phyloP scores from a whole-genome alignment of 1,284 basidiomycete genomes.

The Moesziomyces antarcticus region DNA sequence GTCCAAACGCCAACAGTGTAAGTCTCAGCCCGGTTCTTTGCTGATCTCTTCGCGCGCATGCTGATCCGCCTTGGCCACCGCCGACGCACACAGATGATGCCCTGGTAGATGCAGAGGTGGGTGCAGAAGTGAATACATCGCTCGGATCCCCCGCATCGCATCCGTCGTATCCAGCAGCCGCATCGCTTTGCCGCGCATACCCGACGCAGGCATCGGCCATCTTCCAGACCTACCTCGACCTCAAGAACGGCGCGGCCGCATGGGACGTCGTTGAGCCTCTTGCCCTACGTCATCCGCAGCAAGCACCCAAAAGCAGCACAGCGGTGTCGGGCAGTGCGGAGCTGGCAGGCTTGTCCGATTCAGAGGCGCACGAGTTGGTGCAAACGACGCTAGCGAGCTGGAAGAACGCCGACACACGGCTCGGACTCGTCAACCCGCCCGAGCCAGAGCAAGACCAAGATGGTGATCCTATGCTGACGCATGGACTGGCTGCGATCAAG shows the following conservation, averaged over 20 bases:
- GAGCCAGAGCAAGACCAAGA: not conserved
- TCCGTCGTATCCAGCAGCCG: slow-evolving; percentile 36
- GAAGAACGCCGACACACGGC: not conserved
- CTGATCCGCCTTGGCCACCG: too few relatives aligned
- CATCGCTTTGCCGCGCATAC: slow-evolving; percentile 42
- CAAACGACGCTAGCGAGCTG: slow-evolving; percentile 2
- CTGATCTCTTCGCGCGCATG: not conserved
- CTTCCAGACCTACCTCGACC: slow-evolving; percentile 65
- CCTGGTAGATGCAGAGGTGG: slow-evolving; percentile 25
- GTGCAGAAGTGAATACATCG: not conserved
- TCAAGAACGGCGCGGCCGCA: slow-evolving; percentile 55
- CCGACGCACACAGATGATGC: slow-evolving; percentile 20
- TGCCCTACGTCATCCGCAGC: slow-evolving; percentile 1
- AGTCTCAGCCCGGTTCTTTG: not conserved
- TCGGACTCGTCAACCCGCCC: slow-evolving; percentile 9
- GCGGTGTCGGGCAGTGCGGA: not conserved
- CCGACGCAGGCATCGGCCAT: slow-evolving; percentile 63
- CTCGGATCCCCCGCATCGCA: slow-evolving; percentile 28
- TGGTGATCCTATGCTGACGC: not conserved
- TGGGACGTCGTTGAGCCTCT: slow-evolving; percentile 55
- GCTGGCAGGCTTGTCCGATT: slow-evolving; percentile 14
- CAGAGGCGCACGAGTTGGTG: slow-evolving; percentile 19
- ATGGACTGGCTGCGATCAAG: slow-evolving; percentile 28
- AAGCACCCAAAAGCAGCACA: too few relatives aligned
- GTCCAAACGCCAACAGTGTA: slow-evolving; percentile 40